Evolutionary conservation across 1,284 basidiomycete genomes (phyloP).

Genomic region (Trametes versicolor): DNA sequence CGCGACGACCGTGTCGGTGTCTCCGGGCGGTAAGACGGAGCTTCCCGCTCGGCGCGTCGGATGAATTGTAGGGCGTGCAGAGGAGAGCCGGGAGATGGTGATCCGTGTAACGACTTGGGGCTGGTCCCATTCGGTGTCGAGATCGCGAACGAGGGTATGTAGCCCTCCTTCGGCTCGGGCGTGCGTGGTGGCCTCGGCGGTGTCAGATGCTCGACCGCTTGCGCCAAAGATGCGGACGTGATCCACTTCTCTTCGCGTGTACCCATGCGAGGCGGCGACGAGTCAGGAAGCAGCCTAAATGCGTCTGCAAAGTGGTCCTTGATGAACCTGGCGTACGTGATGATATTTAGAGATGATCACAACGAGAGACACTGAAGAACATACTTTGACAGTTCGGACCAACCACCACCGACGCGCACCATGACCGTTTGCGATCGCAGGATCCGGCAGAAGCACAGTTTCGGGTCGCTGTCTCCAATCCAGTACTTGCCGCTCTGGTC

Average conservation of each 20-base stretch:
- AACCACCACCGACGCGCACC: conserved; percentile 96
- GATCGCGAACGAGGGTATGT: conserved; percentile 57
- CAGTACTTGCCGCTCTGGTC: conserved; percentile 95
- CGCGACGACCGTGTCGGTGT: conserved; percentile 54
- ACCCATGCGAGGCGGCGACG: conserved; percentile 60
- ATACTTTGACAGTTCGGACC: conserved; percentile 89
- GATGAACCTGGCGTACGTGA: conserved; percentile 72
- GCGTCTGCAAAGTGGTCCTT: conserved; percentile 86
- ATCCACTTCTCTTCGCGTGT: conserved; percentile 81
- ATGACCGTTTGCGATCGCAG: conserved; percentile 93
- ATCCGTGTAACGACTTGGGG: conserved; percentile 54
- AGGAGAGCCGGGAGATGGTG: conserved; percentile 60
- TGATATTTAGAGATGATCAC: conserved; percentile 3
- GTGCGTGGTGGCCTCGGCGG: conserved; percentile 64
- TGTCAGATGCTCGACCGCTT: conserved; percentile 54
- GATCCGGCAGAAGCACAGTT: conserved; percentile 91
- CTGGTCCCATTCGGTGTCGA: conserved; percentile 58
- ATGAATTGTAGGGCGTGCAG: conserved; percentile 66
- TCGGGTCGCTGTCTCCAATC: conserved; percentile 91
- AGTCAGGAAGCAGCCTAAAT: conserved; percentile 69
- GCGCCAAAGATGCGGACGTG: conserved; percentile 75
- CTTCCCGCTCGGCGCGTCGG: conserved; percentile 57
- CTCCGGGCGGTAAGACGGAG: conserved; percentile 49
- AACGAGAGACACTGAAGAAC: conserved; percentile 40
- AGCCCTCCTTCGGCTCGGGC: conserved; percentile 67